These are phyloP conservation scores for Chlamydomonas eustigma DNA, from an alignment of 139 green algal species.

Conservation along the genomic window DNA sequence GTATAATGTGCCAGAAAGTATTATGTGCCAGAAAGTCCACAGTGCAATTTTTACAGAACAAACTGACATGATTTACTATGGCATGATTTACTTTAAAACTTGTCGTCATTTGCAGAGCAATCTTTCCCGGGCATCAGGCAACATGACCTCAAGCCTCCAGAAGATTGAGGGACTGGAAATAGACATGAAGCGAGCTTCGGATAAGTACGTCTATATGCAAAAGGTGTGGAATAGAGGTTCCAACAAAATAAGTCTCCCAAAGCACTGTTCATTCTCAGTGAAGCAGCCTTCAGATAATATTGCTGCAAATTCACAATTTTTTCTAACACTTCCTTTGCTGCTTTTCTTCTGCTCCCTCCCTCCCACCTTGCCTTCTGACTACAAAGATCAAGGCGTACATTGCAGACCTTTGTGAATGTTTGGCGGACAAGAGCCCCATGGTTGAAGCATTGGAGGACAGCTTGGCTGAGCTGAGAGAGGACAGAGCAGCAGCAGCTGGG, in stretches of 20 bases:
- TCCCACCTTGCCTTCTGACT: too few species aligned
- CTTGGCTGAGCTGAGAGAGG: constrained; percentile 21
- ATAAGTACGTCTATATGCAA: constrained; percentile 9
- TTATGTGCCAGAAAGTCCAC: too few species aligned
- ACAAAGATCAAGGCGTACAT: constrained; percentile 55
- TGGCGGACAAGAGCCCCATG: constrained; percentile 75
- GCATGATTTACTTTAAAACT: too few species aligned
- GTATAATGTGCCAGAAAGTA: too few species aligned
- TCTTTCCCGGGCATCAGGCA: constrained; percentile 12
- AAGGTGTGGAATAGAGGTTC: too few species aligned
- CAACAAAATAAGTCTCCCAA: too few species aligned
- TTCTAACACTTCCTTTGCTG: neutral
- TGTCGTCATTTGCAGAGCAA: constrained; percentile 23
- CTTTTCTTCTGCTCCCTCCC: too few species aligned
- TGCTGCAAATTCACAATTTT: too few species aligned
- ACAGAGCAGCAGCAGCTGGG: constrained; percentile 12
- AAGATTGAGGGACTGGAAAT: constrained; percentile 31
- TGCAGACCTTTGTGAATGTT: constrained; percentile 79
- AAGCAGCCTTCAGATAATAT: too few species aligned
- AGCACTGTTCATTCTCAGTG: too few species aligned
- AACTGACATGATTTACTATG: too few species aligned
- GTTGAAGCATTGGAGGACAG: constrained; percentile 86
- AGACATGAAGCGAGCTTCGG: constrained; percentile 16
- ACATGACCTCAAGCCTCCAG: constrained; percentile 21
- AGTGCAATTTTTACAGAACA: neutral